Conservation (phyloP, 306 rosid species). For the Rosa persica region DNA sequence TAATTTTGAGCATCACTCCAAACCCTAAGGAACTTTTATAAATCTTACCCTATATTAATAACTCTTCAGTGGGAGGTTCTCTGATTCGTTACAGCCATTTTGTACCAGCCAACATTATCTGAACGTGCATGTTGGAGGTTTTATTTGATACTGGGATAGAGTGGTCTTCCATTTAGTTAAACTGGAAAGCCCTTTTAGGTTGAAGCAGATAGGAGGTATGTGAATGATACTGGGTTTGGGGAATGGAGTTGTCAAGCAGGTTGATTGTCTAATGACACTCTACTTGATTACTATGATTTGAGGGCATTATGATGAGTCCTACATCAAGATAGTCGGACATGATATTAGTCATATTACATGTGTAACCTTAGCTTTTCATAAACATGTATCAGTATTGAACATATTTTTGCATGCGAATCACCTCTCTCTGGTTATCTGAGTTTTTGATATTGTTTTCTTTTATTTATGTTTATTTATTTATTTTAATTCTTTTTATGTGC, state of each 20-base stretch:
- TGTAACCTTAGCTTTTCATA: neutral
- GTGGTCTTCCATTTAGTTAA: neutral
- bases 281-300: neutral
- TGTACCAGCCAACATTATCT: neutral
- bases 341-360: neutral
- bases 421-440: neutral
- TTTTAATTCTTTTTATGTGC: neutral
- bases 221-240: neutral
- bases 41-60: neutral
- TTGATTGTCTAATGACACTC: neutral
- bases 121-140: neutral
- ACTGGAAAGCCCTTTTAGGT: neutral
- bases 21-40: no score
- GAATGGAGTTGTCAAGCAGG: neutral
- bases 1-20: no score
- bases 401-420: neutral
- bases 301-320: neutral
- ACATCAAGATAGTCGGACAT: neutral
- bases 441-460: neutral
- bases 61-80: neutral
- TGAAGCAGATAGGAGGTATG: neutral
- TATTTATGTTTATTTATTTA: neutral
- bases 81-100: neutral
- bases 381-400: neutral
- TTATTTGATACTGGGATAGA: neutral